Evolutionary conservation across 331 rosid genomes (phyloP).

Genomic region (Rhamnella rubrinervis): DNA sequence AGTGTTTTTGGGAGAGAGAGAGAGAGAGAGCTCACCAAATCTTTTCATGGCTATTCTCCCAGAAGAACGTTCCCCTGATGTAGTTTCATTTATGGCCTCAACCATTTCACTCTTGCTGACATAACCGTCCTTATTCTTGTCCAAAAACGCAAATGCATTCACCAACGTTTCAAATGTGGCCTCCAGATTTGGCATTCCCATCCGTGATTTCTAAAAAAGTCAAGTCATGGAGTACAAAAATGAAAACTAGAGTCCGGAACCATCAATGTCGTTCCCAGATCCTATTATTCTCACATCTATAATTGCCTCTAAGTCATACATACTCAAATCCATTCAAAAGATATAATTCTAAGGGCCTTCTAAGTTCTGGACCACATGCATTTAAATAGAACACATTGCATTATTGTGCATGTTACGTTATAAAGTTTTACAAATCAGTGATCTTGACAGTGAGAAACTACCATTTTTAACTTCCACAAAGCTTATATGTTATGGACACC

Average conservation of each 20-base stretch:
- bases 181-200: slow-evolving; percentile 75
- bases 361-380: no score
- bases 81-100: slow-evolving; percentile 75
- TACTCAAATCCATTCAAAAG: no score
- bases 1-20: slow-evolving; percentile 1
- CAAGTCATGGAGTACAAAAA: slow-evolving; percentile 42
- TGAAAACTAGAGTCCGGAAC: slow-evolving; percentile 8
- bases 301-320: slow-evolving; percentile 5
- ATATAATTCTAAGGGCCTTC: no score
- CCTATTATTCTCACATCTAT: no score
- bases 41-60: slow-evolving; percentile 88
- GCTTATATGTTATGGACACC: neutral
- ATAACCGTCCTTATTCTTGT: slow-evolving; percentile 90
- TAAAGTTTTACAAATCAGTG: no score
- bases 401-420: no score
- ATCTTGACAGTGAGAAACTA: neutral
- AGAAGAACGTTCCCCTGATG: slow-evolving; percentile 83
- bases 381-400: no score
- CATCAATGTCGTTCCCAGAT: neutral
- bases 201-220: slow-evolving; percentile 53
- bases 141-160: slow-evolving; percentile 88
- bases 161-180: slow-evolving; percentile 86
- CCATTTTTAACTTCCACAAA: neutral
- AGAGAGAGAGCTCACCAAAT: slow-evolving; percentile 62
- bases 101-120: slow-evolving; percentile 96